Evolutionary conservation across 495 filamentous ascomycete species (phyloP).

Genomic region (Physcia stellaris): DNA sequence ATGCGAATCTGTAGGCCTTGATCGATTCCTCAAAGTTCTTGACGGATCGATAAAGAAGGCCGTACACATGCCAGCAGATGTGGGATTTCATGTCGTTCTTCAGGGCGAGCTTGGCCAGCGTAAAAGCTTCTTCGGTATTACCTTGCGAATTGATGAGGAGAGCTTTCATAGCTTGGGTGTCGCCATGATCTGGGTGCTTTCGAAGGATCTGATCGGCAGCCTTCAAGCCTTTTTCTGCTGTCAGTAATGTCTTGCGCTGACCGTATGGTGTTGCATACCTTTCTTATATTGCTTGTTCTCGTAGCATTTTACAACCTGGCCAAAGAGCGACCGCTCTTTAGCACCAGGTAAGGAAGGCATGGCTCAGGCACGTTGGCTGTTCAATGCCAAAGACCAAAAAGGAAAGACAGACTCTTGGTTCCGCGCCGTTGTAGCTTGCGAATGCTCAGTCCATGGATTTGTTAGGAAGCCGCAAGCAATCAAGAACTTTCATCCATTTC

Average conservation of each 20-base stretch:
- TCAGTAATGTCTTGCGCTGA: conserved; percentile 7
- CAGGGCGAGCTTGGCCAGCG: conserved; percentile 78
- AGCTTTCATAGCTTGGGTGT: conserved; percentile 98
- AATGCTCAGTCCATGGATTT: too few relatives aligned
- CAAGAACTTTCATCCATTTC: too few relatives aligned
- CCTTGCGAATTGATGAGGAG: conserved; percentile 87
- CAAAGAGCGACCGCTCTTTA: conserved; percentile 89
- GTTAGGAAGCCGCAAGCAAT: too few relatives aligned
- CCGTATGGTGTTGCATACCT: conserved; percentile 28
- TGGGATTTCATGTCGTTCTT: conserved; percentile 96
- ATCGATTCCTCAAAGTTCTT: conserved; percentile 99
- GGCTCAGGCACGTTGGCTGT: neutral
- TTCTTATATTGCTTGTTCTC: conserved; percentile 99
- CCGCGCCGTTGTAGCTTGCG: too few relatives aligned
- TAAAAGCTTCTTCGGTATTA: conserved; percentile 85
- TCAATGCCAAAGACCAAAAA: too few relatives aligned
- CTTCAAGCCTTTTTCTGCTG: conserved; percentile 54
- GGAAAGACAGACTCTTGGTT: too few relatives aligned
- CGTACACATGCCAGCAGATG: conserved; percentile 99
- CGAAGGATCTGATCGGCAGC: conserved; percentile 86
- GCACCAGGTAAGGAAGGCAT: conserved; percentile 49
- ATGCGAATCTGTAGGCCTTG: conserved; percentile 92
- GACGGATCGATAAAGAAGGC: conserved; percentile 76
- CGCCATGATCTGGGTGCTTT: conserved; percentile 90
- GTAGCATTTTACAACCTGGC: conserved; percentile 85